A percentile compares a stretch with the other conserved stretches of the same genome.
Evolutionary conservation across 768 basidiomycete species (phyloP).

Genomic region (Lepiota subincarnata): DNA sequence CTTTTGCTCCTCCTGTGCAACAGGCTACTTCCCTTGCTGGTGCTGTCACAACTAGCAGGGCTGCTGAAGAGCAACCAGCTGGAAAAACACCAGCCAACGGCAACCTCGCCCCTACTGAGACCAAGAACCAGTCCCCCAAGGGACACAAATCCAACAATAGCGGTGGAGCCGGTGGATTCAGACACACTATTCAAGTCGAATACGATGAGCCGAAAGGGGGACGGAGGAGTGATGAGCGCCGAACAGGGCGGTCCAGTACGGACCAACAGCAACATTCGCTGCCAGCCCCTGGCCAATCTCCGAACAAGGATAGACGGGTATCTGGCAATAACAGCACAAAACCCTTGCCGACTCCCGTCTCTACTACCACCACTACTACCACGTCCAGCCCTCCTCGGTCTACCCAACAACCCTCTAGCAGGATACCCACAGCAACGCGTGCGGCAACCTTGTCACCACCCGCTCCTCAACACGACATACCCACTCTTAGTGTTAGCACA

Average conservation of each 20-base stretch:
- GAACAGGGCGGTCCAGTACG: constrained; percentile 5
- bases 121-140: constrained; percentile 19
- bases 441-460: neutral
- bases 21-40: neutral
- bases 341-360: constrained; percentile 27
- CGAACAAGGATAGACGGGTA: constrained; percentile 27
- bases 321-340: constrained; percentile 23
- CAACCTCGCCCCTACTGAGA: constrained; percentile 13
- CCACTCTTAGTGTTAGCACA: constrained; percentile 33
- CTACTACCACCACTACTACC: neutral
- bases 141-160: constrained; percentile 45
- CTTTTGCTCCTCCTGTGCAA: constrained; percentile 50
- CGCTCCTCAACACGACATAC: constrained; percentile 2
- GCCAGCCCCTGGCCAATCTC: neutral
- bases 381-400: too few species aligned
- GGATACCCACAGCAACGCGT: neutral
- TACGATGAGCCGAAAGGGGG: constrained; percentile 60
- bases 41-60: constrained; percentile 17
- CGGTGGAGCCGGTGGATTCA: constrained; percentile 40
- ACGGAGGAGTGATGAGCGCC: constrained; percentile 28
- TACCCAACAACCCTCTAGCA: neutral
- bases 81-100: constrained; percentile 12
- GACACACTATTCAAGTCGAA: constrained; percentile 97
- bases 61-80: constrained; percentile 13
- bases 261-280: constrained; percentile 19